Conservation (phyloP, 176 grass and related monocot genomes). For the bread wheat (Triticum aestivum) region DNA sequence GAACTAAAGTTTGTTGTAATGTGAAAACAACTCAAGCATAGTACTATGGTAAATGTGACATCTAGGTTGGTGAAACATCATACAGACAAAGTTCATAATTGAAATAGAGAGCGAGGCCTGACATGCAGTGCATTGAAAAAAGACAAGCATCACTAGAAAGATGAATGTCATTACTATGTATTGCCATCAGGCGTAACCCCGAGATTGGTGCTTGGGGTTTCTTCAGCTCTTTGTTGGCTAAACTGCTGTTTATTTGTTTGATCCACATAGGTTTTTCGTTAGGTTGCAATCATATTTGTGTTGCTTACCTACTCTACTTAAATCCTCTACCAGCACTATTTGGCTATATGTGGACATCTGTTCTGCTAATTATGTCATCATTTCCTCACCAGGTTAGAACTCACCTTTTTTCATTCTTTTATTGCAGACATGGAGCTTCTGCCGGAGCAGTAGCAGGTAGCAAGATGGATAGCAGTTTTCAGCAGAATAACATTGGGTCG, state of each 20-base stretch:
- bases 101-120: constrained; percentile 11
- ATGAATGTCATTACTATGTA: neutral
- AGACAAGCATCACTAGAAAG: neutral
- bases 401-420: constrained; percentile 17
- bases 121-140: neutral
- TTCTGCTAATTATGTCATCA: neutral
- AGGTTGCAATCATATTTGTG: neutral
- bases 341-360: neutral
- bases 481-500: constrained; percentile 47
- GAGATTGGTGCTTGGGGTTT: neutral
- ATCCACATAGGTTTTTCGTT: neutral
- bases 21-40: neutral
- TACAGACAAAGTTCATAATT: neutral
- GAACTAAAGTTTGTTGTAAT: neutral
- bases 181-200: neutral
- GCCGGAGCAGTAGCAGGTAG: constrained; percentile 45
- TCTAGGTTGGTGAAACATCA: neutral
- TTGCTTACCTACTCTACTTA: neutral
- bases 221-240: neutral
- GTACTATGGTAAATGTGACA: neutral
- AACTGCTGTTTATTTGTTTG: neutral
- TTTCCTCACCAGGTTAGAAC: neutral
- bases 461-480: constrained; percentile 60
- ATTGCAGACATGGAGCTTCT: constrained; percentile 60
- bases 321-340: neutral